Base-by-base conservation (phyloP, 331 rosid genomes). In the Ulmus americana region DNA sequence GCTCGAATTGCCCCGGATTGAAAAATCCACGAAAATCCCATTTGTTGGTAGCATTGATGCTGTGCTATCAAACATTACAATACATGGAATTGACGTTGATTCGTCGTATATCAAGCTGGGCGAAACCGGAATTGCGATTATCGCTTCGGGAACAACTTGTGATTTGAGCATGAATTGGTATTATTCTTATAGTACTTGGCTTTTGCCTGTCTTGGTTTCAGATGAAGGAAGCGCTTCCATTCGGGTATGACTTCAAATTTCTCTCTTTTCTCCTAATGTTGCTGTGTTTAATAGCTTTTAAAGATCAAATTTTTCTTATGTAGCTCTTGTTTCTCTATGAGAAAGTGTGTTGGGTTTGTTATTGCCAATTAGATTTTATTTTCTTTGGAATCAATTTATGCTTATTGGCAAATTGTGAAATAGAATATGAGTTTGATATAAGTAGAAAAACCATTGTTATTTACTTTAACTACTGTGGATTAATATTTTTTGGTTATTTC, bases 111-210 rank as follows among this genome's bases (percentile, higher is more conserved):
- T 84, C 5, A 76, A 82, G 79, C 86, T 76, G 10, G 83, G 90
- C 2, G 91, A 82, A 22, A 63, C 73, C 11, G 95, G 91, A 8
- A 62, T 90, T 73, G 72, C 73, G 1, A 70, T 94, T 54, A 43
- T 85, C 46, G 84, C 86, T 70, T 87, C 91, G 5, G 86, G 77
- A 22, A 70, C 80, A 65, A 87, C 90, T 55, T 92, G 98, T 69
- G 83, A 74, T 80, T 64, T 89, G 77, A 85, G 84, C 71, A 80
- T 85, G 86, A 76, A 79, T 81, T 94, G 97, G 97, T 64, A 71
- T 69, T 87, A 94, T 67, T 76, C 84, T 7, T 84, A 84, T 50
- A 82, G 79, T 42, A 87, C 81, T 18, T 89, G 98, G 98, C 39
- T 83, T 71, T 70, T 74, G 15, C 97, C 95, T 6, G 59, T 86